Evolutionary conservation across 1,284 basidiomycete species (phyloP).

Genomic region (Ceratobasidium sp.): DNA sequence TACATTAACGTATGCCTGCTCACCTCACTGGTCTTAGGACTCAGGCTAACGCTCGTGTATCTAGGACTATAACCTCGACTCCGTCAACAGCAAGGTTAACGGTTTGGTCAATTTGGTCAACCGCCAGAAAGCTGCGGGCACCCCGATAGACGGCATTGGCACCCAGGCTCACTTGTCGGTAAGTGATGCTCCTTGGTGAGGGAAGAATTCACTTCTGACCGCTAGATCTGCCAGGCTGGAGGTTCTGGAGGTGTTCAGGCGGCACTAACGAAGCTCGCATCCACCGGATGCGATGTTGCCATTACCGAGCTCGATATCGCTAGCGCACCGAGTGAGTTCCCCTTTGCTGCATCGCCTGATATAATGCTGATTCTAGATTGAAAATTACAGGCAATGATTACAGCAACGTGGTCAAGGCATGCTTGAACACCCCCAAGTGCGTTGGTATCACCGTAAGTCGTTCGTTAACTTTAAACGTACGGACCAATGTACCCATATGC

Average conservation of each 20-base stretch:
- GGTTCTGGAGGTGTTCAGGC: conserved; percentile 47
- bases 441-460: conserved; percentile 61
- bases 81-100: conserved; percentile 34
- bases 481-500: too few relatives aligned
- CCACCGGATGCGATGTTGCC: conserved; percentile 49
- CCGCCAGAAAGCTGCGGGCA: conserved; percentile 22
- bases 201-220: not conserved
- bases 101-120: conserved; percentile 27
- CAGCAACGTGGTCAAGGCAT: conserved; percentile 62
- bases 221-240: conserved; percentile 31
- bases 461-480: too few relatives aligned
- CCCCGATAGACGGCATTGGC: conserved; percentile 52
- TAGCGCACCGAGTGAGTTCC: conserved; percentile 10
- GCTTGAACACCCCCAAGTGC: conserved; percentile 61
- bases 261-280: conserved; percentile 47
- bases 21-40: not conserved
- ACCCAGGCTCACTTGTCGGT: conserved; percentile 56
- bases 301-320: conserved; percentile 52
- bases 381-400: conserved; percentile 59
- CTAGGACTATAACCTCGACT: conserved; percentile 45
- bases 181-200: conserved; percentile 1
- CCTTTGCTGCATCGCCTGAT: not conserved
- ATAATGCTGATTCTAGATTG: not conserved
- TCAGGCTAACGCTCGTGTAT: not conserved
- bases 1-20: conserved; percentile 48